These are phyloP conservation scores for Cytospora piceicola DNA, from an alignment of 2,329 filamentous ascomycete species.

Conservation along the genomic window DNA sequence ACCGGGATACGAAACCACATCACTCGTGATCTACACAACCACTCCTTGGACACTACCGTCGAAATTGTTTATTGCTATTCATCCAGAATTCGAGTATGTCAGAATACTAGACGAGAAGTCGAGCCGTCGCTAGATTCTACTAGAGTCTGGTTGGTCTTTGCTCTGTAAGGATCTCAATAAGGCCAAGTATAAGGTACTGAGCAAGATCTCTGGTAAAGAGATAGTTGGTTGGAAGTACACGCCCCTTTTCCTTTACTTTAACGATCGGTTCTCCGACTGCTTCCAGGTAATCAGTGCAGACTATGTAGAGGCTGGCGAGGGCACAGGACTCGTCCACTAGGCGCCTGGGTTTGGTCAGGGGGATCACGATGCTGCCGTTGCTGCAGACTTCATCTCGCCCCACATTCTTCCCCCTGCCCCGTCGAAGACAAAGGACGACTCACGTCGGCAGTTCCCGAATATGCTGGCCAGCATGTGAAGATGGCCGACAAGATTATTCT, in stretches of 20 bases:
- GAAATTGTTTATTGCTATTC: conserved; percentile 69
- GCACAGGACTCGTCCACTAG: conserved; percentile 77
- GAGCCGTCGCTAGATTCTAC: conserved; percentile 69
- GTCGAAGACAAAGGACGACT: conserved; percentile 74
- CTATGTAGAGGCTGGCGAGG: conserved; percentile 74
- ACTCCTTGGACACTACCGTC: conserved; percentile 81
- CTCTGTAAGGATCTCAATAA: conserved; percentile 79
- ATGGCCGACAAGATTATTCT: conserved; percentile 91
- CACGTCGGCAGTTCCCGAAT: conserved; percentile 76
- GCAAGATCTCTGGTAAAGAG: conserved; percentile 68
- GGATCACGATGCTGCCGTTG: conserved; percentile 71
- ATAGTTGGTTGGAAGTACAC: conserved; percentile 75
- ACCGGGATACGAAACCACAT: conserved; percentile 65
- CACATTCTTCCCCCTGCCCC: conserved; percentile 70
- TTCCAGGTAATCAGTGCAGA: conserved; percentile 70
- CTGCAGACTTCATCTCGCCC: conserved; percentile 66
- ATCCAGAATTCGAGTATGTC: conserved; percentile 81
- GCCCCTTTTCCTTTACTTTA: conserved; percentile 73
- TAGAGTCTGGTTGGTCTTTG: conserved; percentile 68
- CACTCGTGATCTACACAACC: conserved; percentile 84
- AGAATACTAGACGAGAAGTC: conserved; percentile 70
- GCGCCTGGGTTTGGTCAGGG: conserved; percentile 77
- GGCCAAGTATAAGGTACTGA: conserved; percentile 71
- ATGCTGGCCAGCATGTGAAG: conserved; percentile 86
- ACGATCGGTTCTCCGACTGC: conserved; percentile 69